Evolutionary conservation across 2,329 filamentous ascomycete genomes (phyloP).

Genomic region (Fusarium brevicatenulatum): DNA sequence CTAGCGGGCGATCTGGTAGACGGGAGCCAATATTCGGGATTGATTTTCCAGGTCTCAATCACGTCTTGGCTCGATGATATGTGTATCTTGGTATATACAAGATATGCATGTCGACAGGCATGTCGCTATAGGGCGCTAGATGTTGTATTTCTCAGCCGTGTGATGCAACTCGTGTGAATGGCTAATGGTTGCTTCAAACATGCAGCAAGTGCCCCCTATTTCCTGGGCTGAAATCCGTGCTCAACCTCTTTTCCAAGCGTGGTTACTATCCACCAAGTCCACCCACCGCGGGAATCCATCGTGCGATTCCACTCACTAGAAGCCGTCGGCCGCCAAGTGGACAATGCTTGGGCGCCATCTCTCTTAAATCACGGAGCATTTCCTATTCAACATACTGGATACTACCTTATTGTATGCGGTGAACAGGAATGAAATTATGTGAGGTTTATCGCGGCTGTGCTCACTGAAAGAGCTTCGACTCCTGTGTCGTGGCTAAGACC

Average conservation of each 20-base stretch:
- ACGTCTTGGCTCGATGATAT: neutral
- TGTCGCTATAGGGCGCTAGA: neutral
- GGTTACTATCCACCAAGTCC: slow-evolving; percentile 16
- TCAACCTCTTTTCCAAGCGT: slow-evolving; percentile 16
- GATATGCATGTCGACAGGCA: neutral
- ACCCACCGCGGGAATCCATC: slow-evolving; percentile 29
- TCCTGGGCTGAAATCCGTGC: slow-evolving; percentile 30
- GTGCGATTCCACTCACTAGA: slow-evolving; percentile 24
- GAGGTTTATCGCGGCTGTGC: neutral
- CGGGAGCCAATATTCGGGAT: slow-evolving; percentile 4
- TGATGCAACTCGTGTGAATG: neutral
- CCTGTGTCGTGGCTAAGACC: neutral
- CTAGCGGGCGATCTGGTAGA: slow-evolving; percentile 23
- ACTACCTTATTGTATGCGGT: neutral
- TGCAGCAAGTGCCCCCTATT: slow-evolving; percentile 21
- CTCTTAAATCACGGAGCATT: slow-evolving; percentile 11
- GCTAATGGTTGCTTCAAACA: neutral
- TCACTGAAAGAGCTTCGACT: neutral
- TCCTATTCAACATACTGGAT: slow-evolving; percentile 1
- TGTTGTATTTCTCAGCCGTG: neutral
- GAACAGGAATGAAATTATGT: neutral
- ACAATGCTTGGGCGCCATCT: slow-evolving; percentile 28
- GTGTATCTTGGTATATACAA: neutral
- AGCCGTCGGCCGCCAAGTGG: slow-evolving; percentile 34
- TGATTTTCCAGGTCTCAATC: neutral